Evolutionary conservation across 108 stramenopile species (phyloP).

Genomic region (Poteriospumella lacustris): DNA sequence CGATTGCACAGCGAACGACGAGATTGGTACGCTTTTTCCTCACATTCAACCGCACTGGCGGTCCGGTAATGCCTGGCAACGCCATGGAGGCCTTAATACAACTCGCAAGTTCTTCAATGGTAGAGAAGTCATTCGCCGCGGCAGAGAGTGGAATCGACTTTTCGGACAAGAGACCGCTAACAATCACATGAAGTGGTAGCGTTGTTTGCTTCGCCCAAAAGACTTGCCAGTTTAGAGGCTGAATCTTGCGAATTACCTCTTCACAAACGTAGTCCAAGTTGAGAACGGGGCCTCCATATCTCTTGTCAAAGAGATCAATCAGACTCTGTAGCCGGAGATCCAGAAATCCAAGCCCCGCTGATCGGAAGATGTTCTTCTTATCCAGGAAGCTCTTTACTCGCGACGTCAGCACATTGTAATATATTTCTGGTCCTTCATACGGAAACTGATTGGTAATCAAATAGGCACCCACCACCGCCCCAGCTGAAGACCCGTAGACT

Average conservation of each 20-base stretch:
- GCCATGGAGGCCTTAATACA: constrained; percentile 85
- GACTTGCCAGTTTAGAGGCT: constrained; percentile 81
- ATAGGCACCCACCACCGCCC: constrained; percentile 5
- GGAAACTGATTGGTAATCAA: background rate
- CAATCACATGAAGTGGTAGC: constrained; percentile 76
- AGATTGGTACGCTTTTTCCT: background rate
- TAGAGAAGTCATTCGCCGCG: constrained; percentile 65
- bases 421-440: constrained; percentile 73
- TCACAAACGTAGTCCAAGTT: constrained; percentile 74
- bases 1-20: background rate
- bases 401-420: constrained; percentile 79
- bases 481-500: constrained; percentile 31
- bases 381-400: constrained; percentile 76
- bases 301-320: constrained; percentile 64
- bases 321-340: constrained; percentile 63
- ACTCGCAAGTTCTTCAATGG: constrained; percentile 66
- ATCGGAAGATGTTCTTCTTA: constrained; percentile 64
- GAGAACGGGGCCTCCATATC: constrained; percentile 74
- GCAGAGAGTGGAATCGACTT: constrained; percentile 67
- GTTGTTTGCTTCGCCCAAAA: constrained; percentile 65
- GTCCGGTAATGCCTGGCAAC: constrained; percentile 86
- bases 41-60: constrained; percentile 61
- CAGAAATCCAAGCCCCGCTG: constrained; percentile 70
- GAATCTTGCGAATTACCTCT: constrained; percentile 67
- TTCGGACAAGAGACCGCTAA: constrained; percentile 67